Evolutionary conservation across 2,329 filamentous ascomycete genomes (phyloP), one percentile per base, ranked within the genome.

Genomic region (Stachybotrys echinatus): DNA sequence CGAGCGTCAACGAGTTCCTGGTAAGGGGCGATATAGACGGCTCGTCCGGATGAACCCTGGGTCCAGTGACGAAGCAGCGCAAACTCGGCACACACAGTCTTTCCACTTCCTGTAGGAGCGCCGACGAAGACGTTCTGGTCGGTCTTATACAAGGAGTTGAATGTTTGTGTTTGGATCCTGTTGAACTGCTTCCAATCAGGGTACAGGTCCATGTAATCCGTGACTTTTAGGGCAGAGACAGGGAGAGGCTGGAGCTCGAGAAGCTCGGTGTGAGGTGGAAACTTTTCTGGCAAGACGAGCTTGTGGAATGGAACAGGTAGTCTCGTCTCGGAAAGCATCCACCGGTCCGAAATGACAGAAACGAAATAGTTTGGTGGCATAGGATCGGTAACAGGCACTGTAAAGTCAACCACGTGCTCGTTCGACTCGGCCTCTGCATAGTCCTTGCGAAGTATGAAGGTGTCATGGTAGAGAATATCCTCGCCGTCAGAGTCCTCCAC

Each of bases 351-450:
- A 19, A 96, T 74, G 38, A 99, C 82, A 0, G 91, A 94, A 61
- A 99, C 90, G 71, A 99, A 99, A 73, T 99, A 99, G 68, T 99
- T 95, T 0, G 95, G 94, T 14, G 94, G 94, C 88, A 97, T 95
- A 0, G 95, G 95, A 59, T 99, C 94, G 1, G 90, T 92, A 58
- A 99, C 95, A 1, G 94, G 89, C 3, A 97, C 92, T 0, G 92
- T 97, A 60, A 99, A 94, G 59, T 99, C 94, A 23, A 99, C 87
- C 12, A 96, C 72, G 68, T 99, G 94, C 71, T 97, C 92, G 55
- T 92, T 96, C 65, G 86, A 81, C 61, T 97, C 92, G 1, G 87
- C 80, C 52, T 83, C 75, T 5, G 91, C 92, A 63, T 95, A 96
- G 54, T 96, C 89, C 63, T 87, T 91, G 42, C 92, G 88, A 22